Conservation (phyloP, 2,329 filamentous ascomycete genomes). For the Lasiodiplodia hormozganensis region DNA sequence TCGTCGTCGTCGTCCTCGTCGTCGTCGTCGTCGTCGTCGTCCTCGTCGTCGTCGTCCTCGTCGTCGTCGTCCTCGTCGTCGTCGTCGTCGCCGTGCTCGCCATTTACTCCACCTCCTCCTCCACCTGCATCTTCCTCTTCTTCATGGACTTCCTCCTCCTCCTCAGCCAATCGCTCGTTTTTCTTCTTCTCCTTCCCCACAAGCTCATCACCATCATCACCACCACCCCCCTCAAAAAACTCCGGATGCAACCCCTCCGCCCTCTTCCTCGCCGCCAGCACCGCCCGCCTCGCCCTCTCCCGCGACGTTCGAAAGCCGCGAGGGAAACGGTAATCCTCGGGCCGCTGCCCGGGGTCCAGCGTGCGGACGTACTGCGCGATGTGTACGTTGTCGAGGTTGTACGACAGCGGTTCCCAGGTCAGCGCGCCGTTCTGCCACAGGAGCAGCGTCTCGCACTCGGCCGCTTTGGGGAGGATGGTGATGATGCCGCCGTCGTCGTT, state of each 20-base stretch:
- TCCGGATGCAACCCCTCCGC: neutral
- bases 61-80: too few relatives aligned
- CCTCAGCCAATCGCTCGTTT: too few relatives aligned
- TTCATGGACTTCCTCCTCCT: too few relatives aligned
- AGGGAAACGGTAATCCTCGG: neutral
- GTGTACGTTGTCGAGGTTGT: neutral
- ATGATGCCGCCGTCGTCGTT: too few relatives aligned
- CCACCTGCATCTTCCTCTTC: too few relatives aligned
- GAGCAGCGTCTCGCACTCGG: neutral
- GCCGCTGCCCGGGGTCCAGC: neutral
- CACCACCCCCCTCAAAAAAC: neutral
- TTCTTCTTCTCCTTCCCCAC: too few relatives aligned
- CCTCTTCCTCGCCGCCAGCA: neutral
- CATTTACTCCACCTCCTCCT: too few relatives aligned
- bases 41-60: too few relatives aligned
- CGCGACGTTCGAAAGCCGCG: neutral
- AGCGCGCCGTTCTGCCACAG: neutral
- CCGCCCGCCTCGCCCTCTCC: neutral
- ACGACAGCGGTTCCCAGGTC: neutral
- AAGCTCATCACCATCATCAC: too few relatives aligned
- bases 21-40: too few relatives aligned
- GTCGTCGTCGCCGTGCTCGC: too few relatives aligned
- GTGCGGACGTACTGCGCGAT: neutral
- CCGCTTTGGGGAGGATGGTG: neutral
- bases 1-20: too few relatives aligned